phyloP scores from a whole-genome alignment of 2,329 filamentous ascomycete genomes.

The Thermoascus crustaceus region DNA sequence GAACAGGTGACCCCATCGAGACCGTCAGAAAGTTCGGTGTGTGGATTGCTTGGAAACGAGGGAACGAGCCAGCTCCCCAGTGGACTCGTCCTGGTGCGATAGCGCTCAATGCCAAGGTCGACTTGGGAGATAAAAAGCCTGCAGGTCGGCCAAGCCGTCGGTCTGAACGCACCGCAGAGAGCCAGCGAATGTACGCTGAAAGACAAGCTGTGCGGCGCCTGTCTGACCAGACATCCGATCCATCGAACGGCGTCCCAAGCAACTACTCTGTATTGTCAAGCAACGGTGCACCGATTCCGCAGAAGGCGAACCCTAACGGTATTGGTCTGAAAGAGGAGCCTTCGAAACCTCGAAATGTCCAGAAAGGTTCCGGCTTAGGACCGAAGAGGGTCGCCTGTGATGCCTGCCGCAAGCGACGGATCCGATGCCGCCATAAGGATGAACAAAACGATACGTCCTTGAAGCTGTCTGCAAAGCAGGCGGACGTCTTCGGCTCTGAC shows the following conservation, averaged over 20 bases:
- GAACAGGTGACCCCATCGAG: conserved; percentile 52
- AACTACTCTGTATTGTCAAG: conserved; percentile 17
- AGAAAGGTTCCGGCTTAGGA: conserved; percentile 51
- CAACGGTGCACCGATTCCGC: conserved; percentile 16
- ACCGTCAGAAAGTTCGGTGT: conserved; percentile 53
- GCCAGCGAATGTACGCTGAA: conserved; percentile 34
- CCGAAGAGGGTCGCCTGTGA: conserved; percentile 55
- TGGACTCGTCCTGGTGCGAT: conserved; percentile 54
- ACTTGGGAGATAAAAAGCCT: conserved; percentile 46
- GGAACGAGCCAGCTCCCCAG: conserved; percentile 53
- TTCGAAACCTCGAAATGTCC: conserved; percentile 36
- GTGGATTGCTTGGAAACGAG: conserved; percentile 61
- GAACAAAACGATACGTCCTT: conserved; percentile 28
- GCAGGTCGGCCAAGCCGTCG: conserved; percentile 48
- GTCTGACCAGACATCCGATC: conserved; percentile 18
- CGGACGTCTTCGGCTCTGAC: conserved; percentile 21
- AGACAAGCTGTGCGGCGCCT: conserved; percentile 29
- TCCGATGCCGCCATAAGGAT: conserved; percentile 57
- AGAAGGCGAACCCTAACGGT: conserved; percentile 11
- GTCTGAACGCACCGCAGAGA: conserved; percentile 45
- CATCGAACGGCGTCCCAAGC: conserved; percentile 10
- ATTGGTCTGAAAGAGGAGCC: conserved; percentile 20
- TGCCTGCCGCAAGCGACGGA: conserved; percentile 53
- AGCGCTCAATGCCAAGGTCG: conserved; percentile 42
- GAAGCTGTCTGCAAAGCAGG: conserved; percentile 17